These are phyloP conservation scores for Paecilomyces sp. DNA, from an alignment of 2,329 filamentous ascomycete genomes.

Conservation along the genomic window DNA sequence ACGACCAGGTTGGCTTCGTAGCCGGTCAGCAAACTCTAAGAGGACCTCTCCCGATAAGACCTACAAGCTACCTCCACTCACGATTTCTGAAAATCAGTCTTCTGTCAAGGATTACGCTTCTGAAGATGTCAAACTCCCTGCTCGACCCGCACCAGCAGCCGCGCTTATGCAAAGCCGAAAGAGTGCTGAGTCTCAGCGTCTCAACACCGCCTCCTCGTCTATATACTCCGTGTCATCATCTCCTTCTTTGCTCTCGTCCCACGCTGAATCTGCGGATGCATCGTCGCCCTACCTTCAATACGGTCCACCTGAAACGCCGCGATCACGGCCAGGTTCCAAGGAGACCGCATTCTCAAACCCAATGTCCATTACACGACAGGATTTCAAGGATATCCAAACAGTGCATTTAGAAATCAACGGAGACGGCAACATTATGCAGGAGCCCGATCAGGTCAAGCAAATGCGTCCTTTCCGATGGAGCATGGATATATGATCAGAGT, in stretches of 20 bases:
- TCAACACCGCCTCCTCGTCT: not conserved
- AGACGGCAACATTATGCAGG: slow-evolving; percentile 19
- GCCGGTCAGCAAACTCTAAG: slow-evolving; percentile 1
- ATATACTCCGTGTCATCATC: slow-evolving; percentile 3
- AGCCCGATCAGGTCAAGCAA: slow-evolving; percentile 23
- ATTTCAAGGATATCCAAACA: slow-evolving; percentile 26
- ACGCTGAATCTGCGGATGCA: slow-evolving; percentile 2
- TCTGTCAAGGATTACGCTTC: not conserved
- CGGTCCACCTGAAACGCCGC: slow-evolving; percentile 22
- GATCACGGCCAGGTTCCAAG: slow-evolving; percentile 30
- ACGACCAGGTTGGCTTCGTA: not conserved
- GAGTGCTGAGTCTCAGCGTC: not conserved
- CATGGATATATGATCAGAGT: slow-evolving; percentile 32
- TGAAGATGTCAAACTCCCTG: not conserved
- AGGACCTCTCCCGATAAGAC: slow-evolving; percentile 3
- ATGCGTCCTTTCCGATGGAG: slow-evolving; percentile 36
- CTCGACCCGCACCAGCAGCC: slow-evolving; percentile 2
- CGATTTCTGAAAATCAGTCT: slow-evolving; percentile 1
- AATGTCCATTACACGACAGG: slow-evolving; percentile 23
- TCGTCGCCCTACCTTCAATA: slow-evolving; percentile 6
- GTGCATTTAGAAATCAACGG: slow-evolving; percentile 31
- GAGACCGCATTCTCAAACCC: slow-evolving; percentile 22
- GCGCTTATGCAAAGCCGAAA: not conserved
- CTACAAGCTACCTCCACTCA: not conserved
- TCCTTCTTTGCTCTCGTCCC: not conserved